A percentile compares a stretch with the other conserved stretches of the same genome.
Evolutionary conservation across 768 basidiomycete species (phyloP).

Genomic region (Serendipita indica): DNA sequence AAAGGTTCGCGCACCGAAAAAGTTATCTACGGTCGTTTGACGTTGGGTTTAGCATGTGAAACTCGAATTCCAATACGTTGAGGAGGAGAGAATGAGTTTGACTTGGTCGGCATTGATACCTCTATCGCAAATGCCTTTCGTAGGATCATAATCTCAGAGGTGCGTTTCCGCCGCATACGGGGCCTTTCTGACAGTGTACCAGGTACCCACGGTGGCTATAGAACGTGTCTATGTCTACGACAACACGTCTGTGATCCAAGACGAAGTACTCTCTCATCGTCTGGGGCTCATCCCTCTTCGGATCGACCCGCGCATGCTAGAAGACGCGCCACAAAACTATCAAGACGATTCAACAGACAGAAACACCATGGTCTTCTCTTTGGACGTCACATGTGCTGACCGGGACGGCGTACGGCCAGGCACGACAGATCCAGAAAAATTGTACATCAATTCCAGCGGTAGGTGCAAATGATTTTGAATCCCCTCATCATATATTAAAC

Average conservation of each 20-base stretch:
- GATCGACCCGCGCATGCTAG: constrained; percentile 62
- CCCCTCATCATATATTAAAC: neutral
- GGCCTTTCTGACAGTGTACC: neutral
- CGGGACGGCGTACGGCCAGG: constrained; percentile 38
- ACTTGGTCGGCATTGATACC: constrained; percentile 88
- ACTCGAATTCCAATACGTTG: constrained; percentile 63
- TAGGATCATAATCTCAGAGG: constrained; percentile 88
- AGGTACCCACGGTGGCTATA: constrained; percentile 86
- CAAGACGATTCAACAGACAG: constrained; percentile 55
- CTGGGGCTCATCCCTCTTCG: constrained; percentile 82
- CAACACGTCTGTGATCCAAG: constrained; percentile 86
- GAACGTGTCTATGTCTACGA: constrained; percentile 88
- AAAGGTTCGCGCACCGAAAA: constrained; percentile 36
- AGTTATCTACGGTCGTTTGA: constrained; percentile 10
- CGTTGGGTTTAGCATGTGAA: constrained; percentile 39
- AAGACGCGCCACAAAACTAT: constrained; percentile 19
- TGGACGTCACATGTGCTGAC: constrained; percentile 53
- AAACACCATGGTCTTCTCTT: constrained; percentile 79
- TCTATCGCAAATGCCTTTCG: constrained; percentile 92
- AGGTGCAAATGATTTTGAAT: constrained; percentile 16
- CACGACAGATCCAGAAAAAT: constrained; percentile 41
- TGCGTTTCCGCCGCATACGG: constrained; percentile 23
- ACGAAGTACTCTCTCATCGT: constrained; percentile 88
- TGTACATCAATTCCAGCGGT: constrained; percentile 57
- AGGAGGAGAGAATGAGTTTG: constrained; percentile 83